A percentile compares a stretch with the other conserved stretches of the same genome.
Conservation (phyloP, 129 eudicot species). For the Artemisia tridentata region DNA sequence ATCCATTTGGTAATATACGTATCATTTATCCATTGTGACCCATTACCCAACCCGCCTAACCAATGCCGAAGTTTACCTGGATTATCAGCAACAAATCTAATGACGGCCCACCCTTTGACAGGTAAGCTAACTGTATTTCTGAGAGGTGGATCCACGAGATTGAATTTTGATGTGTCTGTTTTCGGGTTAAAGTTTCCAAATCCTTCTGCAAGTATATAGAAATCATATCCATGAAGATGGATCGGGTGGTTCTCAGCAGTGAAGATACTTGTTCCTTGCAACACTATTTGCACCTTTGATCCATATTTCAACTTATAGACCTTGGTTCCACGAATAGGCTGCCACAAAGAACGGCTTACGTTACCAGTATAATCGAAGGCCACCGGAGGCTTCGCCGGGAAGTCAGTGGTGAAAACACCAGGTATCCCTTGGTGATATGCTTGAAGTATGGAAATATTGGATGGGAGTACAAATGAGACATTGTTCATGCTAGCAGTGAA, state of each 20-base stretch:
- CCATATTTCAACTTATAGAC: conserved; percentile 73
- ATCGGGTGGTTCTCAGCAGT: conserved; percentile 97
- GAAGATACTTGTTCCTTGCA: conserved; percentile 90
- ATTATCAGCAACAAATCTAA: conserved; percentile 95
- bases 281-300: conserved; percentile 68
- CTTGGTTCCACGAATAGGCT: conserved; percentile 66
- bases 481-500: conserved; percentile 97
- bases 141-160: conserved; percentile 91
- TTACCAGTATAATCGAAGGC: conserved; percentile 91
- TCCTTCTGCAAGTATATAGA: conserved; percentile 84
- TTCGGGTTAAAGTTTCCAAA: conserved; percentile 84
- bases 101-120: conserved; percentile 88
- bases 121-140: conserved; percentile 85
- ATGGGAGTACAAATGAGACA: conserved; percentile 74
- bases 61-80: conserved; percentile 50
- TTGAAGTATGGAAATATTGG: conserved; percentile 73
- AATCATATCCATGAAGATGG: conserved; percentile 97
- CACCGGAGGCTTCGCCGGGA: conserved; percentile 72
- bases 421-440: conserved; percentile 74
- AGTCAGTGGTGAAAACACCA: conserved; percentile 78
- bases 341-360: conserved; percentile 84
- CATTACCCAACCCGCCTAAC: neutral
- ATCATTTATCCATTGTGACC: neutral
- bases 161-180: conserved; percentile 70
- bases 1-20: neutral